Conservation (phyloP, 495 filamentous ascomycete genomes). For the Astrothelium subdiscretum region DNA sequence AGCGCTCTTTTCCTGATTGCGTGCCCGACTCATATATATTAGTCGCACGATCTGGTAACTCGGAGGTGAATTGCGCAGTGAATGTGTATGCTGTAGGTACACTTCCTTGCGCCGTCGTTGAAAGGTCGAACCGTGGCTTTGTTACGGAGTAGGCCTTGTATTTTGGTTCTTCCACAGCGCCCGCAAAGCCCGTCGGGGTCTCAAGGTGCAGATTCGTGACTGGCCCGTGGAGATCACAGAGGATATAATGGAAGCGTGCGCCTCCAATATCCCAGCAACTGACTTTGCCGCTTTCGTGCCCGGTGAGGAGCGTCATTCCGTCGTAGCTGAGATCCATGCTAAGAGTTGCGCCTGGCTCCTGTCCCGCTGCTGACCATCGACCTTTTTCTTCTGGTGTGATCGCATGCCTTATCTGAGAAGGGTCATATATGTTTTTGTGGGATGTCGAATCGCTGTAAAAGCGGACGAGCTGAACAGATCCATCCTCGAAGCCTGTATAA, state of each 20-base stretch:
- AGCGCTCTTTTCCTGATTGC: conserved; percentile 19
- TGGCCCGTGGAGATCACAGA: conserved; percentile 53
- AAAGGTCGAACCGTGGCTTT: conserved; percentile 53
- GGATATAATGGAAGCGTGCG: conserved; percentile 45
- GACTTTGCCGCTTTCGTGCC: conserved; percentile 72
- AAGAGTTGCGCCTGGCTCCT: conserved; percentile 48
- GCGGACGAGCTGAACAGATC: conserved; percentile 68
- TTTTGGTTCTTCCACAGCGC: conserved; percentile 19
- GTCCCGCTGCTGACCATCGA: conserved; percentile 49
- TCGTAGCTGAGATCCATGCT: conserved; percentile 66
- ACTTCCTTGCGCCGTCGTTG: conserved; percentile 29
- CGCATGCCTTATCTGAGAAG: conserved; percentile 11
- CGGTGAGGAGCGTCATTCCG: conserved; percentile 65
- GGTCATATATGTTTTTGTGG: conserved; percentile 14
- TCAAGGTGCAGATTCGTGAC: conserved; percentile 69
- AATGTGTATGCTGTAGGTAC: conserved; percentile 59
- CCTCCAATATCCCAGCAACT: conserved; percentile 65
- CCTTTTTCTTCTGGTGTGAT: conserved; percentile 27
- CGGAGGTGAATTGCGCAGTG: conserved; percentile 45
- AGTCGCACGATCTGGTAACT: not conserved
- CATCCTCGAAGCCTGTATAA: conserved; percentile 74
- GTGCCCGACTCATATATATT: conserved; percentile 1
- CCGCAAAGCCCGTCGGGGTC: conserved; percentile 47
- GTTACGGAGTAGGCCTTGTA: conserved; percentile 50
- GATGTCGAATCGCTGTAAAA: conserved; percentile 39